Evolutionary conservation across 495 filamentous ascomycete genomes (phyloP), one percentile per base, ranked within the genome.

Genomic region (Cladorrhinum samala): DNA sequence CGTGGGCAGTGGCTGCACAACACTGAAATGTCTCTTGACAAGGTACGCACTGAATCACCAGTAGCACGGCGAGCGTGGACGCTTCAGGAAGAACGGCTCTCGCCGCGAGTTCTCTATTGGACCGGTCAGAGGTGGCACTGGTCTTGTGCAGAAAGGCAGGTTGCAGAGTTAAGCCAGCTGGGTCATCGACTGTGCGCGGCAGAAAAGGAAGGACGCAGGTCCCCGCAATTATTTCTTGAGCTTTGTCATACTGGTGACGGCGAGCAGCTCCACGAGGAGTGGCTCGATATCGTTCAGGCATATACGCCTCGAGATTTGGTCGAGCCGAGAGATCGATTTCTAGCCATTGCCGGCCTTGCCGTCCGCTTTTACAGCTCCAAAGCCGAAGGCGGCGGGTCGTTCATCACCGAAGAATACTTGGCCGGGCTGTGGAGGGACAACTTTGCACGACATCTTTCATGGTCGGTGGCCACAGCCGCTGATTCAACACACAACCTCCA

Each of bases 241-340:
- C 52, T 63, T 30, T 62, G 65, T 36, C 60, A 56, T 3, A 55
- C 55, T 1, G 65, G 65, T 0, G 60, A 64, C 16, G 51, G 52
- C 7, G 41, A 56, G 3, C 52, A 60, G 23, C 58, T 68, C 3
- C 56, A 68, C 20, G 54, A 64, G 9, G 65, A 68, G 40, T 68
- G 65, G 65, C 58, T 66, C 14, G 65, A 68, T n/a, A 63, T 66
- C 14, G 65, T 66, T 14, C 60, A 68, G 17, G 57, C 60, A 9
- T 68, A 66, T 47, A 63, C 60, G 3, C 63, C 54, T 7, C 65
- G 65, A 0, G 65, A 66, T 18, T 61, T 68, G 23, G 63, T 59
- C 1, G 53, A 52, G 16, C 41, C 58, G 14, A 58, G 55, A 11
- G 65, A 68, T 50, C 58, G 65, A 1, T 68, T 68, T 36, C 30